Base-by-base conservation (phyloP, 192 early-diverging fungal genomes). In the Rhizoclosmatium globosum region DNA sequence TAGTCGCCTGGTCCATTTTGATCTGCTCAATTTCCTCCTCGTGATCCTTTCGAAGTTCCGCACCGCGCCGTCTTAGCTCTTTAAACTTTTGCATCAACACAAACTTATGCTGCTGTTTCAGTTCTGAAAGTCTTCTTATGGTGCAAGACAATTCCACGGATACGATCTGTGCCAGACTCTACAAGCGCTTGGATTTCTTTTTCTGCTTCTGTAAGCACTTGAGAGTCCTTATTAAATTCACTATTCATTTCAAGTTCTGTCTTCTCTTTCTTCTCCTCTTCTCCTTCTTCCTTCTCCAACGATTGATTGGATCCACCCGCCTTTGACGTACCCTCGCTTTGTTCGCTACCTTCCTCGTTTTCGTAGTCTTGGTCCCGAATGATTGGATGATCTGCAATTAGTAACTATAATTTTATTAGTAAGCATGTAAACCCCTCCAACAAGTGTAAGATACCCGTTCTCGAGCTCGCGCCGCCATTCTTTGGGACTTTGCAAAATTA, bases 1-100 rank as follows among this genome's bases (percentile, higher is more conserved):
- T n/a, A n/a, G 39, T 47, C n/a, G 41, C 69, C 50, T 79, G 78
- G 23, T 74, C 78, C 17, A 60, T 39, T 48, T 79, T 79, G 62
- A 74, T 21, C 38, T 64, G 70, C 45, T 74, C 53, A 53, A 79
- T 79, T 46, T 79, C 78, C 64, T 79, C 78, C 50, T 79, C 71
- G 1, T 79, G 78, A 15, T 79, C 71, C 43, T 79, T 79, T 19
- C 61, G 43, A 1, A 79, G n/a, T 13, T 79, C 78, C 2, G 70
- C 7, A 3, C 73, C 23, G 58, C 74, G 73, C 47, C 78, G 78
- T 46, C 64, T 42, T 15, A 64, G 71, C 53, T 79, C 78, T 38
- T 71, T 72, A 4, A 7, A 42, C 46, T 74, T 79, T 47, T 53
- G 46, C 9, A 19, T 4, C 11, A 66, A 11, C 21, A 45, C 19